Conservation (phyloP, 1,139 yeast genomes). For the Zygosaccharomyces pseudobailii region DNA sequence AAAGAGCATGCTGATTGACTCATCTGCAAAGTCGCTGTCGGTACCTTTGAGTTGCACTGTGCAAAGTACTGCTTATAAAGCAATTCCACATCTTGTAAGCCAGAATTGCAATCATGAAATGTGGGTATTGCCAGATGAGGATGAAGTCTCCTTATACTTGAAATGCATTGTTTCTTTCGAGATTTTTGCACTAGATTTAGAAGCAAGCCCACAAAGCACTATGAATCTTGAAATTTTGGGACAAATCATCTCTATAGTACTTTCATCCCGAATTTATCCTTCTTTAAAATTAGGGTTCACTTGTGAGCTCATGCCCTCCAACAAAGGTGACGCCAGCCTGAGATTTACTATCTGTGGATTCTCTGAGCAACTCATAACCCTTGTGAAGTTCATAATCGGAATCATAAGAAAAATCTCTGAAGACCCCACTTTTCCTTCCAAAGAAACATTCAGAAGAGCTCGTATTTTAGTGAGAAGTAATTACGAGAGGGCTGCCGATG, state of each 20-base stretch:
- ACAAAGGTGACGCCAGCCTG: conserved; percentile 47
- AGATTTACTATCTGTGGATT: conserved; percentile 50
- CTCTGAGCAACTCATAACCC: conserved; percentile 34
- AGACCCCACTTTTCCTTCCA: conserved; percentile 20
- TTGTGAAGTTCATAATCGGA: conserved; percentile 15
- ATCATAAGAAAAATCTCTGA: conserved; percentile 15
- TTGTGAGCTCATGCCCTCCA: conserved; percentile 51
- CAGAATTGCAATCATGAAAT: conserved; percentile 39
- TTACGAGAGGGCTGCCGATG: conserved; percentile 39
- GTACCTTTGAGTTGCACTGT: conserved; percentile 35
- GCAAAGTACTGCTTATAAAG: conserved; percentile 23
- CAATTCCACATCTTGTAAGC: conserved; percentile 33
- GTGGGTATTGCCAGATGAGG: conserved; percentile 45
- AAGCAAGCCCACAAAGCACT: conserved; percentile 36
- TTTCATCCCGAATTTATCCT: conserved; percentile 44
- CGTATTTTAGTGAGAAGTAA: conserved; percentile 42
- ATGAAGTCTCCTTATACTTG: conserved; percentile 23
- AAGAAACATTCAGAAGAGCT: conserved; percentile 40
- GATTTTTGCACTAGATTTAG: conserved; percentile 30
- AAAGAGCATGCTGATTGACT: conserved; percentile 24
- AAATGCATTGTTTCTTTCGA: conserved; percentile 44
- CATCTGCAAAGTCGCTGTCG: conserved; percentile 28
- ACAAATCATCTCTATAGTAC: conserved; percentile 40
- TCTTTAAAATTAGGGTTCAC: conserved; percentile 49
- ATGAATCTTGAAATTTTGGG: conserved; percentile 48